Evolutionary conservation across 2,329 filamentous ascomycete genomes (phyloP), one percentile per base, ranked within the genome.

Genomic region (Blastomyces gilchristii): DNA sequence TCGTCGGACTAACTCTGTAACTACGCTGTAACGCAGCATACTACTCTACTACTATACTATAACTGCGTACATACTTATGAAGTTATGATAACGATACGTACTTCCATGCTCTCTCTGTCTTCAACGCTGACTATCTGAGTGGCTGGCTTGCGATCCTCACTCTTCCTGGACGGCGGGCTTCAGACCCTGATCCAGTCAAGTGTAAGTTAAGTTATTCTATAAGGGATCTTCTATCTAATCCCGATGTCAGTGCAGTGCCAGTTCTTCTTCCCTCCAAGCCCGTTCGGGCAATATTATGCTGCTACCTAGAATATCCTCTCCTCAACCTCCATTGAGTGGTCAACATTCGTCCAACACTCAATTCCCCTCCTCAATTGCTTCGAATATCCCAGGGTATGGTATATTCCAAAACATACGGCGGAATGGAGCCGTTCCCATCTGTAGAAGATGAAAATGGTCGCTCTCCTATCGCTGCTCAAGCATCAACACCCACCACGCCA

Each of bases 381-480:
- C 53, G 12, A 12, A 25, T 57, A 34, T 57, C 5, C 31, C n/a
- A 22, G n/a, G n/a, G n/a, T 22, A n/a, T 7, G 11, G 28, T 58
- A 58, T 18, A 47, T 49, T 28, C 7, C 7, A n/a, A 6, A 34
- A 14, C 12, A n/a, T 45, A 47, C 5, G 7, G 39, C 43, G 49
- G 2, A 39, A 62, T 62, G 61, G 61, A 62, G 43, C 52, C 41
- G 14, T 58, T 62, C 53, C 61, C 61, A 3, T 14, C 41, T 28
- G 53, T 31, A n/a, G 50, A 58, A 39, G 61, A 58, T 31, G 61
- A 49, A 39, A 22, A 57, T 45, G 39, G 41, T 11, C 25, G 41
- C 37, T 25, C 34, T 28, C 5, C 59, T 14, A 39, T 12, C 14
- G 6, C 18, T n/a, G 16, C 60, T 18, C 43, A 22, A 41, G 9